phyloP scores from a whole-genome alignment of 257 asterid species.

The Vinca minor region DNA sequence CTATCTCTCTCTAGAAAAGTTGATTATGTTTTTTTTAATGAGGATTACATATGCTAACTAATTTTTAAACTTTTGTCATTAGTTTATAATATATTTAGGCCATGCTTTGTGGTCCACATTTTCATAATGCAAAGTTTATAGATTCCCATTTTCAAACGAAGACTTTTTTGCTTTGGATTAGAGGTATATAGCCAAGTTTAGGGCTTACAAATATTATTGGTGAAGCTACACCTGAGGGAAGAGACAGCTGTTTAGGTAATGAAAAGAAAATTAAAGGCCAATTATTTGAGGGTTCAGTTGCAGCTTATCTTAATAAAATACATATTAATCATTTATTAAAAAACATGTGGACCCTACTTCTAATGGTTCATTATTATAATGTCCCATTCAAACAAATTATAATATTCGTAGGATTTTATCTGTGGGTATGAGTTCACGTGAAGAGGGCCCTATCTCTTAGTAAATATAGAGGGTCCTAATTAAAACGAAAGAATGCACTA shows the following conservation, averaged over 20 bases:
- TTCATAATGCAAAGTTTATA: slow-evolving; percentile 10
- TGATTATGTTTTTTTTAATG: neutral
- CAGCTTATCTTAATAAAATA: neutral
- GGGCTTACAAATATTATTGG: slow-evolving; percentile 2
- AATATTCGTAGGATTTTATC: neutral
- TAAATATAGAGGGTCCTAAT: too few species aligned
- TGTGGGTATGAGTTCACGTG: neutral
- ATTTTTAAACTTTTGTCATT: neutral
- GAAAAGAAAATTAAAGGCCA: neutral
- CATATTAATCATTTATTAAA: neutral
- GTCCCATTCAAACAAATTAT: neutral
- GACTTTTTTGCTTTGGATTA: neutral
- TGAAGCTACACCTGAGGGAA: slow-evolving; percentile 4
- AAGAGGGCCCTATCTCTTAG: neutral
- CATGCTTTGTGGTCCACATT: slow-evolving; percentile 15
- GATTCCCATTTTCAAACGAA: slow-evolving; percentile 4
- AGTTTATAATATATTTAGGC: neutral
- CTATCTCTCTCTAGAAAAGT: neutral
- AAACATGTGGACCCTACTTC: neutral
- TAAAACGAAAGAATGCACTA: too few species aligned
- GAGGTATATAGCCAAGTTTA: too few species aligned
- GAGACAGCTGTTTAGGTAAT: slow-evolving; percentile 1
- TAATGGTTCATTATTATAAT: neutral
- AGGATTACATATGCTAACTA: neutral
- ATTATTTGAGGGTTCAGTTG: slow-evolving; percentile 2